Evolutionary conservation across 306 rosid genomes (phyloP), one percentile per base, ranked within the genome.

Genomic region (Dalbergia cochinchinensis): DNA sequence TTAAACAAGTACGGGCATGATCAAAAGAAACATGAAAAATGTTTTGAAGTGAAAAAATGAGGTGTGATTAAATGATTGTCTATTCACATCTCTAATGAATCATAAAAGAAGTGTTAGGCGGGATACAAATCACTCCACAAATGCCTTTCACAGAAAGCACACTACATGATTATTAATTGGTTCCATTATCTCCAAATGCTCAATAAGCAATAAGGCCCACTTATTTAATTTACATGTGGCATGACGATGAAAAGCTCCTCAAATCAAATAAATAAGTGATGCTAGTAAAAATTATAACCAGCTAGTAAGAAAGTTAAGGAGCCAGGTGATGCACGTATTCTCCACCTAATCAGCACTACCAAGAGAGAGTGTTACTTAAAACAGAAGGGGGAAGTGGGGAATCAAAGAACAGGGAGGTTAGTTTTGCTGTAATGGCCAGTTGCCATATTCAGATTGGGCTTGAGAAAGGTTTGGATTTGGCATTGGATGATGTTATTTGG

Each of bases 101-200:
- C 50, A 69, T 69, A 14, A n/a, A 80, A 33, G 41, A 33, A 51
- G 53, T 44, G 22, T 71, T 83, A 45, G 69, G 71, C 50, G 1
- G 67, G 50, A 78, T 51, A 60, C 47, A 61, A 64, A 59, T 66
- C 61, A 66, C 65, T 5, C 72, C 60, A 7, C 60, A 54, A 80
- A 31, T 31, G 26, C 63, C 15, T 55, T 42, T 64, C 20, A 65
- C 19, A 20, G 53, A 44, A 44, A 66, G 80, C 44, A 31, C 35
- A 31, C 35, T 44, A 34, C 31, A 55, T 74, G 26, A 54, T 74
- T 41, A 16, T 48, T 53, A 81, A 82, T 75, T 67, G 71, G 76
- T 10, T 65, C 50, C 85, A 81, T 80, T 74, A 65, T 69, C 68
- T 79, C 78, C 78, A 53, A 35, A 61, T 61, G 69, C 64, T 79